Conservation (phyloP, 2,329 filamentous ascomycete species). For the Sarocladiaceae sp. region DNA sequence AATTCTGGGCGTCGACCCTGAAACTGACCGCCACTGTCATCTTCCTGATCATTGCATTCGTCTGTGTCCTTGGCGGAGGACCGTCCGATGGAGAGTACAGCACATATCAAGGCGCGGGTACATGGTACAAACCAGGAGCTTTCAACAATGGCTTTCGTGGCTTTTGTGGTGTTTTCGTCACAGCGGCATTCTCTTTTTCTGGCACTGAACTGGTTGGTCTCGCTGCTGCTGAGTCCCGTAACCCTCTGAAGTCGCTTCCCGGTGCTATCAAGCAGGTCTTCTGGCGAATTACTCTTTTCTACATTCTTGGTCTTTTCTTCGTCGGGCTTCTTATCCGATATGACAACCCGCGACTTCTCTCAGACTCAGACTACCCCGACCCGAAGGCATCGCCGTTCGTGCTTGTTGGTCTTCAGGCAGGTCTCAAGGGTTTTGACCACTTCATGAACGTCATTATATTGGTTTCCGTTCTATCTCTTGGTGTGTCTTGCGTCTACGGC, state of each 20-base stretch:
- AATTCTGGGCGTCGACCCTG: conserved; percentile 47
- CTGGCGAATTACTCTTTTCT: conserved; percentile 44
- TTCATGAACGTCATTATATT: conserved; percentile 50
- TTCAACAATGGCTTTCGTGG: conserved; percentile 68
- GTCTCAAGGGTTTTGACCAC: conserved; percentile 38
- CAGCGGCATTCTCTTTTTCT: conserved; percentile 62
- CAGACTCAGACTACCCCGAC: conserved; percentile 18
- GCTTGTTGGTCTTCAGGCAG: conserved; percentile 40
- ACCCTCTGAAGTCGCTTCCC: conserved; percentile 65
- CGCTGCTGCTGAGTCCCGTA: conserved; percentile 60
- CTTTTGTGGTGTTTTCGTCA: conserved; percentile 63
- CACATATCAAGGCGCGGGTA: conserved; percentile 35
- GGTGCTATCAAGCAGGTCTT: conserved; percentile 70
- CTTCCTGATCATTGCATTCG: conserved; percentile 54
- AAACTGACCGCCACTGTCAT: conserved; percentile 51
- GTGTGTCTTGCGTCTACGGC: conserved; percentile 47
- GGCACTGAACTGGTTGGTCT: conserved; percentile 66
- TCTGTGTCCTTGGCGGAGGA: conserved; percentile 51
- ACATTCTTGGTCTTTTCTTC: conserved; percentile 40
- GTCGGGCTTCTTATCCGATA: conserved; percentile 37
- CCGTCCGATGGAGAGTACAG: conserved; percentile 36
- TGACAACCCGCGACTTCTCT: conserved; percentile 35
- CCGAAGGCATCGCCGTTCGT: conserved; percentile 44
- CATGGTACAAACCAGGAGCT: conserved; percentile 37
- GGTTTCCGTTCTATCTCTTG: conserved; percentile 47